Evolutionary conservation across 306 rosid genomes (phyloP).

Genomic region (Quercus dentata): DNA sequence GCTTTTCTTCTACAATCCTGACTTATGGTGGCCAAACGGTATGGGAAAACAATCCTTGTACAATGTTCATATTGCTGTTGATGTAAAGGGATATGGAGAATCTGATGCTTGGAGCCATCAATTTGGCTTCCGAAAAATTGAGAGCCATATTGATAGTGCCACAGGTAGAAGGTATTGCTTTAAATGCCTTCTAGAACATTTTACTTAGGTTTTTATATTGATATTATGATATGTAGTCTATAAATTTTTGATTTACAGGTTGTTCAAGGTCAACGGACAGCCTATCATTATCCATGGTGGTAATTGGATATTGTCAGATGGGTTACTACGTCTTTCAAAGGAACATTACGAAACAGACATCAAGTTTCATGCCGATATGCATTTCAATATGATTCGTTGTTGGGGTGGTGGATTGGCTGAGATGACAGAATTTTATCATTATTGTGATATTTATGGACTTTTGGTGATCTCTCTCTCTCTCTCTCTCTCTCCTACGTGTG

Average conservation of each 20-base stretch:
- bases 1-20: slow-evolving; percentile 84
- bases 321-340: slow-evolving; percentile 76
- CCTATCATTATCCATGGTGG: slow-evolving; percentile 85
- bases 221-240: slow-evolving; percentile 13
- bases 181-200: neutral
- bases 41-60: slow-evolving; percentile 90
- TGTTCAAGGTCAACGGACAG: slow-evolving; percentile 92
- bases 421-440: slow-evolving; percentile 84
- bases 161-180: slow-evolving; percentile 79
- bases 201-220: neutral
- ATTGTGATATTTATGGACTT: slow-evolving; percentile 83
- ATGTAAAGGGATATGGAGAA: slow-evolving; percentile 78
- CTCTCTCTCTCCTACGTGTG: neutral
- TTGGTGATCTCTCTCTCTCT: slow-evolving; percentile 48
- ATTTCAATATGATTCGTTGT: slow-evolving; percentile 91
- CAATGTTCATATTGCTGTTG: slow-evolving; percentile 53
- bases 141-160: slow-evolving; percentile 66
- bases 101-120: slow-evolving; percentile 81
- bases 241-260: slow-evolving; percentile 37
- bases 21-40: slow-evolving; percentile 98
- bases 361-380: slow-evolving; percentile 91
- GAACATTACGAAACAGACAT: slow-evolving; percentile 80
- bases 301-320: slow-evolving; percentile 98
- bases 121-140: slow-evolving; percentile 89
- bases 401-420: slow-evolving; percentile 98